A percentile compares a stretch with the other conserved stretches of the same genome.
These are phyloP conservation scores for Metarhizium sp. DNA, from an alignment of 2,329 filamentous ascomycete genomes.

Conservation along the genomic window DNA sequence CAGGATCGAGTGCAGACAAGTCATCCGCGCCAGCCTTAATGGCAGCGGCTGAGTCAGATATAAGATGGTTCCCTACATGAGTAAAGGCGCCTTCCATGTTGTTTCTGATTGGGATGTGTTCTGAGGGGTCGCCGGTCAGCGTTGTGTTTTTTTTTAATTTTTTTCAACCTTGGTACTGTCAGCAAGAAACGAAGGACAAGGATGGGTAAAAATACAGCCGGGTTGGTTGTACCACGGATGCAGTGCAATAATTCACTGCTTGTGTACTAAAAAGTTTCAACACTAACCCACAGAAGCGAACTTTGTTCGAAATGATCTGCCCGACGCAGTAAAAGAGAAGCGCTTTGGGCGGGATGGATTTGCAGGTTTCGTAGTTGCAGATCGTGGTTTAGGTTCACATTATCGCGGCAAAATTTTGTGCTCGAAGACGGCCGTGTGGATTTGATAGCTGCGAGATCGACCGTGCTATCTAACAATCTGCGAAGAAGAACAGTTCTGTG, in stretches of 20 bases:
- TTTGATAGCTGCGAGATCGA: neutral
- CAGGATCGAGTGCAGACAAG: conserved; percentile 59
- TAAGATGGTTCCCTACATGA: conserved; percentile 76
- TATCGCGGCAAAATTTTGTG: conserved; percentile 24
- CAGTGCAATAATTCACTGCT: neutral
- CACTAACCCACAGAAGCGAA: conserved; percentile 6
- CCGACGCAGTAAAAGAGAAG: conserved; percentile 13
- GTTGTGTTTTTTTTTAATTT: conserved; percentile 1
- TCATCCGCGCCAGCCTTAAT: conserved; percentile 83
- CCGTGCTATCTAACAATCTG: neutral
- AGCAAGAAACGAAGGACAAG: neutral
- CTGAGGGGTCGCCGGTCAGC: conserved; percentile 2
- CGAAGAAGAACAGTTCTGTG: neutral
- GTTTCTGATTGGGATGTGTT: conserved; percentile 10
- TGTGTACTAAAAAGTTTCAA: neutral
- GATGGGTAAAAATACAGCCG: neutral
- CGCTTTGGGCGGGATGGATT: conserved; percentile 17
- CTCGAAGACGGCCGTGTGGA: conserved; percentile 6
- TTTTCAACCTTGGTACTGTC: neutral
- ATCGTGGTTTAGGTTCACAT: conserved; percentile 26
- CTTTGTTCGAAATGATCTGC: conserved; percentile 1
- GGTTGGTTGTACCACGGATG: neutral
- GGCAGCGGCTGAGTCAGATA: conserved; percentile 73
- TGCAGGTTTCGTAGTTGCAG: conserved; percentile 20
- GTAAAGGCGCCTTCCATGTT: conserved; percentile 83